These are phyloP conservation scores for Hirschioporus abietinus DNA, from an alignment of 768 basidiomycete genomes.

Conservation along the genomic window DNA sequence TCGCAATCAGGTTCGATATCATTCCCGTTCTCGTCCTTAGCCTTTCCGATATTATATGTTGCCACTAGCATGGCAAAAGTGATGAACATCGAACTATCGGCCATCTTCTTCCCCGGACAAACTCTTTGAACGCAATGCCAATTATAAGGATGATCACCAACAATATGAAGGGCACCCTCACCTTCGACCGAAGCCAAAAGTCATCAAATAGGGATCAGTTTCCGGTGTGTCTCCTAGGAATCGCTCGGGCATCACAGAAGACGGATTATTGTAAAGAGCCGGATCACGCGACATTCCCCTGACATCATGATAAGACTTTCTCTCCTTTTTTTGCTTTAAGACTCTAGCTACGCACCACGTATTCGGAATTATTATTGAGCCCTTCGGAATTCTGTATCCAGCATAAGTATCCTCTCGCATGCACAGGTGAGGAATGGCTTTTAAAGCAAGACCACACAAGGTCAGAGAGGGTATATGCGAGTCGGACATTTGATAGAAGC, in stretches of 20 bases:
- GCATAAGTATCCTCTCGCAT: slow-evolving; percentile 8
- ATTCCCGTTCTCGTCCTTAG: background rate
- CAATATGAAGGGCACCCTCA: background rate
- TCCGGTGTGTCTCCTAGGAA: background rate
- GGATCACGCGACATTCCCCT: background rate
- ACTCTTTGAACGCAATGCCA: background rate
- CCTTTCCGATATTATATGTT: background rate
- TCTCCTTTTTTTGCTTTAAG: background rate
- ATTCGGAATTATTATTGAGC: slow-evolving; percentile 9
- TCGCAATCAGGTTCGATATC: background rate
- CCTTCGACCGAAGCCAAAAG: slow-evolving; percentile 3
- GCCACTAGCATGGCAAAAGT: background rate
- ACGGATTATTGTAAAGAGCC: background rate
- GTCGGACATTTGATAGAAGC: no score
- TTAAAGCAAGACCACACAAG: background rate
- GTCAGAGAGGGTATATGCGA: no score
- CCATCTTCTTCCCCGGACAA: background rate
- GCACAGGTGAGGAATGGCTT: slow-evolving; percentile 6
- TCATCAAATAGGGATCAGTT: background rate
- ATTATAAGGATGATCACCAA: background rate
- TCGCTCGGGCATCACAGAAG: background rate
- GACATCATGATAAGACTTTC: background rate
- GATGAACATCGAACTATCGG: background rate
- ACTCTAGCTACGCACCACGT: slow-evolving; percentile 3
- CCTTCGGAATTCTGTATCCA: slow-evolving; percentile 11